Evolutionary conservation across 2,329 filamentous ascomycete genomes (phyloP).

Genomic region (Aspergillus intermedius): DNA sequence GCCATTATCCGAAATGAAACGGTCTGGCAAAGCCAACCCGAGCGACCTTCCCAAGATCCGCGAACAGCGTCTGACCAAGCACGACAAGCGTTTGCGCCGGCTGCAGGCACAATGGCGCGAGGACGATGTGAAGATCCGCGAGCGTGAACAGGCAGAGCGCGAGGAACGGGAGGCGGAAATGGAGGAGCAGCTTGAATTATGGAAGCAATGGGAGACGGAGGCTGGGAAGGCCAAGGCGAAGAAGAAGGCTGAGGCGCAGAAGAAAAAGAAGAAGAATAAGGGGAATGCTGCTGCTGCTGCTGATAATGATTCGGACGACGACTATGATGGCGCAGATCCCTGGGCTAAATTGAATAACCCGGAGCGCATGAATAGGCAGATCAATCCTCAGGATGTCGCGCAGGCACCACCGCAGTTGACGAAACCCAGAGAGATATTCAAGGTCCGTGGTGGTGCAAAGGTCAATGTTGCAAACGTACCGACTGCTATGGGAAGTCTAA

Average conservation of each 20-base stretch:
- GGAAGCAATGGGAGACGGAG: conserved; percentile 56
- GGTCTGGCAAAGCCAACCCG: conserved; percentile 36
- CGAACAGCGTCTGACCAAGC: conserved; percentile 65
- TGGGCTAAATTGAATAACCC: conserved; percentile 68
- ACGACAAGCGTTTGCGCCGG: conserved; percentile 68
- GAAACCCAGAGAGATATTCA: conserved; percentile 56
- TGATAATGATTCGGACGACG: conserved; percentile 53
- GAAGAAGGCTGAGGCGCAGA: conserved; percentile 38
- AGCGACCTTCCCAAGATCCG: conserved; percentile 24
- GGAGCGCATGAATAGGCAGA: conserved; percentile 27
- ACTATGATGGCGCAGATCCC: conserved; percentile 54
- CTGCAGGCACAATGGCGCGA: conserved; percentile 55
- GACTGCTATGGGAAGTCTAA: conserved; percentile 62
- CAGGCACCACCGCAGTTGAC: conserved; percentile 70
- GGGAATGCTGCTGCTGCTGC: conserved; percentile 34
- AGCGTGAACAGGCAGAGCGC: conserved; percentile 70
- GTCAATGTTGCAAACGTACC: conserved; percentile 65
- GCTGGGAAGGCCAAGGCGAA: conserved; percentile 47
- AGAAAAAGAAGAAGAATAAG: conserved; percentile 36
- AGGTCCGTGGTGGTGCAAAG: conserved; percentile 57
- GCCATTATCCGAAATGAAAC: conserved; percentile 65
- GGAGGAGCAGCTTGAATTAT: conserved; percentile 57
- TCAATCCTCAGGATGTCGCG: conserved; percentile 49
- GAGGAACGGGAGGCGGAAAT: conserved; percentile 59
- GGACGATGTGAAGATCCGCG: conserved; percentile 52